A percentile compares a stretch with the other conserved stretches of the same genome.
phyloP scores from a whole-genome alignment of 2,329 filamentous ascomycete genomes.

The Botryotinia calthae region DNA sequence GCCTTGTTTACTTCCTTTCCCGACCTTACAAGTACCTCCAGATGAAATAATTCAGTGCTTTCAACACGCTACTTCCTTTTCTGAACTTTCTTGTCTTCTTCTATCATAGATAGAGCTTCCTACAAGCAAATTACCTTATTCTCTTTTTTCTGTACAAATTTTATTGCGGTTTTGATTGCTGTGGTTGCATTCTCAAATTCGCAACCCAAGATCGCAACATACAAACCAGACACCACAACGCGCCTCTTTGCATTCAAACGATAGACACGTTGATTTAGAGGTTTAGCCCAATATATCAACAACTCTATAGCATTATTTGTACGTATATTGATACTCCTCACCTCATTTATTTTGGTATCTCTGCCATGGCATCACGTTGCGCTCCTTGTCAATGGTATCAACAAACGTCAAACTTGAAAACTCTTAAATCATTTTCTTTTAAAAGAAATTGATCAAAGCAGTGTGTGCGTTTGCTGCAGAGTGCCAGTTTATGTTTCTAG shows the following conservation, averaged over 20 bases:
- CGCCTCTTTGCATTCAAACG: background rate
- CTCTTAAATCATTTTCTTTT: background rate
- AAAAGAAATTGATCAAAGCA: background rate
- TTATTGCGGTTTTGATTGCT: background rate
- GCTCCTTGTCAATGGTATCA: background rate
- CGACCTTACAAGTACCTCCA: background rate
- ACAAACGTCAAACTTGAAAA: conserved; percentile 15
- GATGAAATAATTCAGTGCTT: conserved; percentile 3
- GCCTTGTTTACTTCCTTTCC: background rate
- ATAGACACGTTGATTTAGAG: background rate
- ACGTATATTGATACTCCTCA: background rate
- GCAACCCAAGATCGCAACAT: background rate
- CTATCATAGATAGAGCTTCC: conserved; percentile 12
- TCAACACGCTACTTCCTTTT: conserved; percentile 3
- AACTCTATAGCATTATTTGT: background rate
- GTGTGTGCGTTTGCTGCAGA: background rate
- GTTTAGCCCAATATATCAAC: background rate
- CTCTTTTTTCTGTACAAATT: background rate
- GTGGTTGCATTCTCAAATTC: background rate
- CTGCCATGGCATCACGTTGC: background rate
- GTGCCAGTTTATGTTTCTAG: background rate
- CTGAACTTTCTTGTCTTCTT: background rate
- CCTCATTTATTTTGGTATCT: background rate
- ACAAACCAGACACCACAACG: background rate
- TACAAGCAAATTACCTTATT: background rate